Base-by-base conservation (phyloP, 106 monocot genomes). In the Acorus gramineus region DNA sequence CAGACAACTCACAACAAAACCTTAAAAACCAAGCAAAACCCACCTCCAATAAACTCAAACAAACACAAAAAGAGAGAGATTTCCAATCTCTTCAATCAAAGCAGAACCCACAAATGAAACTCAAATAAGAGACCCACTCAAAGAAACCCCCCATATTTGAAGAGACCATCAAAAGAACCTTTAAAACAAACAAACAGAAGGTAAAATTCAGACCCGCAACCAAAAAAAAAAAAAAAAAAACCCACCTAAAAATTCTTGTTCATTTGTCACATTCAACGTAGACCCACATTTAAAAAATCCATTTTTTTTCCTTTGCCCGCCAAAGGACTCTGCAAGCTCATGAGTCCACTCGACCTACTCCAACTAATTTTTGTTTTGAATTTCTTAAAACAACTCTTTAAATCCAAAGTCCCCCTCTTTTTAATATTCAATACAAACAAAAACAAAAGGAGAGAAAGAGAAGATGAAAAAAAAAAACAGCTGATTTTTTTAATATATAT, bases 201-300 rank as follows among this genome's bases (percentile, higher is more conserved):
- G 44, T 65, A 9, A 28, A 5, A 50, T 11, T 11, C 48, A 53
- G 28, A 28, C 28, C 28, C 28, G 28, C 28, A 28, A n/a, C n/a
- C n/a, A 44, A 9, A 67, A 49, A 65, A 14, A 51, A 11, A 61
- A 54, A 3, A 44, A 8, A 55, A 42, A 52, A 67, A 80, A 73
- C 62, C 67, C 53, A 78, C 77, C 74, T 73, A 76, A 73, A 74
- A 59, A 28, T 28, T 78, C 77, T 74, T 42, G 74, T 66, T 82
- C 49, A 8, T 57, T 73, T 74, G 81, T 81, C 77, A 46, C 28
- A 28, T 28, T 28, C 28, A 28, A 28, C 28, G 1, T 28, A 28
- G 28, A 28, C 28, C 28, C 28, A 28, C 28, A 28, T 28, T 28
- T 28, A 28, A 28, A 55, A 65, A 4, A 42, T 9, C 28, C 28